These are phyloP conservation scores for Dysphania ambrosioides DNA, from an alignment of 148 eudicot species.

Conservation along the genomic window DNA sequence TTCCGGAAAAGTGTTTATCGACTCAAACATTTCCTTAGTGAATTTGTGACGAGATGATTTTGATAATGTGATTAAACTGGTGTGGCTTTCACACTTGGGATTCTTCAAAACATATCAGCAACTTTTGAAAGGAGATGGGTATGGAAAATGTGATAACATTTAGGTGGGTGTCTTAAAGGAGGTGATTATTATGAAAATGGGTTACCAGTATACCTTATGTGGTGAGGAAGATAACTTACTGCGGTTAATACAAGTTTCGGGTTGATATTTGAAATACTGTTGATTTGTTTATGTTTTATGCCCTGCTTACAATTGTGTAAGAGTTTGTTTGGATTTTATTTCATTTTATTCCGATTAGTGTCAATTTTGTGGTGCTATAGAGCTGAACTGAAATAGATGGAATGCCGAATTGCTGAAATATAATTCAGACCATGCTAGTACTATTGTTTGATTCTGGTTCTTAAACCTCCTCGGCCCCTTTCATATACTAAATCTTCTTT, in stretches of 20 bases:
- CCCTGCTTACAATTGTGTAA: background rate
- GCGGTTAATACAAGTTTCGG: background rate
- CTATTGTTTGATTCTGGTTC: background rate
- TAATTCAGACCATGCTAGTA: constrained; percentile 4
- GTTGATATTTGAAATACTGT: background rate
- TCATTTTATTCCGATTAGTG: too few relatives aligned
- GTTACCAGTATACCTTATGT: background rate
- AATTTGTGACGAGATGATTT: background rate
- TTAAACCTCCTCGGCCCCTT: background rate
- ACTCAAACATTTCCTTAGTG: too few relatives aligned
- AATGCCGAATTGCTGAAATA: background rate
- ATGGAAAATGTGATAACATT: background rate
- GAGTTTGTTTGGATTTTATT: background rate
- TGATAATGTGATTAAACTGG: background rate
- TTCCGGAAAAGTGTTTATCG: too few relatives aligned
- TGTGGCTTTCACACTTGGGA: background rate
- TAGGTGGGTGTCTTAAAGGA: background rate
- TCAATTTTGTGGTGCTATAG: background rate
- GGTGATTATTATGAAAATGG: background rate
- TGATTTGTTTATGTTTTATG: background rate
- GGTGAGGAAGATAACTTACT: background rate
- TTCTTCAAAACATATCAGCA: too few relatives aligned
- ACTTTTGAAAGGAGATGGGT: background rate
- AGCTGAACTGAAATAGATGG: constrained; percentile 9
- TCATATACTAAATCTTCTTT: background rate